Evolutionary conservation across 305 asterid genomes (phyloP), one percentile per base, ranked within the genome.

Genomic region (Solanum chacoense): DNA sequence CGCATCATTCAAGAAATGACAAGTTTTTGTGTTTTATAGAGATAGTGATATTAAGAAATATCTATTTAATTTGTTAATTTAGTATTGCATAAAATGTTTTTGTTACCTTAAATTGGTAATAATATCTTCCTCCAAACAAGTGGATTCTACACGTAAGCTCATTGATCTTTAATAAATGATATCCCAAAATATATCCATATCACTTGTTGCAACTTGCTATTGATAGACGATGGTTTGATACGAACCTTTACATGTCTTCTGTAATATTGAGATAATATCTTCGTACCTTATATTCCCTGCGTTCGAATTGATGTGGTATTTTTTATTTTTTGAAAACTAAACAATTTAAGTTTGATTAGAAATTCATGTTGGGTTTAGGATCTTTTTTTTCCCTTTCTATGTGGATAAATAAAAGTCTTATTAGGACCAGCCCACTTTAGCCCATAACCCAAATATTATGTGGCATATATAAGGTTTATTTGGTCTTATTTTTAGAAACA

Each of bases 281-380:
- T 63, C 71, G 2, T 63, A 75, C 1, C 18, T 20, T 75, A 34
- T 8, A 36, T 16, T 50, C 7, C 1, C 3, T 45, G 3, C 1
- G 1, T 50, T 16, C 4, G 0, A 50, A 50, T 50, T 50, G 20
- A 50, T 1, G 9, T 50, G 9, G 7, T 45, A 14, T 14, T 45
- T 45, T 14, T 45, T 0, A 14, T 5, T 14, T 45, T 45, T 14
- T 0, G 1, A 45, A 6, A 14, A 45, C 1, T 5, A 5, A 45
- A 45, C 0, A 5, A 0, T 45, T 45, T 14, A 14, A 45, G 3
- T 45, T 45, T 13, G 45, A 38, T 38, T 0, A 38, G 0, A 38
- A 38, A 38, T 1, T 38, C 11, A 0, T 40, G 14, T 11, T 40
- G 45, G 45, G 45, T 40, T 40, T 40, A 11, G 12, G 14, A 11